Evolutionary conservation across 1,139 yeast genomes (phyloP).

Genomic region (Pichia sp.): DNA sequence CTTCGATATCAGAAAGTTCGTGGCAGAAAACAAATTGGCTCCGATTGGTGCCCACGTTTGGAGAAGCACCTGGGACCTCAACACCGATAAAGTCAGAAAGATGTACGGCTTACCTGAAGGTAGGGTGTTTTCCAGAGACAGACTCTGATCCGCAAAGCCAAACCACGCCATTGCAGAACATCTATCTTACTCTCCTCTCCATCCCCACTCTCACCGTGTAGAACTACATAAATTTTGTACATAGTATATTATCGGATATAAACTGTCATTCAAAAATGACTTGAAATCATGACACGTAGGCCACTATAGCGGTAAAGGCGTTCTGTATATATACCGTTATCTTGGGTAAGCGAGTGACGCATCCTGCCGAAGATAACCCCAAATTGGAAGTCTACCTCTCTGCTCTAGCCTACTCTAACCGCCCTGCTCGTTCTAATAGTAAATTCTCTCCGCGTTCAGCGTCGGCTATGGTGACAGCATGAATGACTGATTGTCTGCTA

Average conservation of each 20-base stretch:
- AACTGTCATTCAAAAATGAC: background rate
- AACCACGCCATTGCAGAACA: background rate
- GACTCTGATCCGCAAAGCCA: slow-evolving; percentile 25
- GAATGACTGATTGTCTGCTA: no score
- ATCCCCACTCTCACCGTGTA: background rate
- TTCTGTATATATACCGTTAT: no score
- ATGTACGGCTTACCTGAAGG: slow-evolving; percentile 72
- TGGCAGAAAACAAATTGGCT: slow-evolving; percentile 45
- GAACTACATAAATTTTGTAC: background rate
- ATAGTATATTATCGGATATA: background rate
- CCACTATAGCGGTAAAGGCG: background rate
- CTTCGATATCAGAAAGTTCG: slow-evolving; percentile 74
- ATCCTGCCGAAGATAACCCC: no score
- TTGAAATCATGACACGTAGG: background rate
- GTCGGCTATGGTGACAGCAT: no score
- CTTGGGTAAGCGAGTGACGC: no score
- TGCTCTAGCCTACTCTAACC: no score
- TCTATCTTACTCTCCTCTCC: background rate
- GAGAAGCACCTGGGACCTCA: slow-evolving; percentile 82
- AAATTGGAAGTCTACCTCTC: no score
- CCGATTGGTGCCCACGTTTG: slow-evolving; percentile 92
- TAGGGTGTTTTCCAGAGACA: slow-evolving; percentile 61
- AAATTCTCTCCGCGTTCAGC: no score
- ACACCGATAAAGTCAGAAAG: slow-evolving; percentile 62
- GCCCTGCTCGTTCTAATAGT: no score